phyloP scores from a whole-genome alignment of 2,329 filamentous ascomycete species.

The Teratosphaeria epicoccoides region DNA sequence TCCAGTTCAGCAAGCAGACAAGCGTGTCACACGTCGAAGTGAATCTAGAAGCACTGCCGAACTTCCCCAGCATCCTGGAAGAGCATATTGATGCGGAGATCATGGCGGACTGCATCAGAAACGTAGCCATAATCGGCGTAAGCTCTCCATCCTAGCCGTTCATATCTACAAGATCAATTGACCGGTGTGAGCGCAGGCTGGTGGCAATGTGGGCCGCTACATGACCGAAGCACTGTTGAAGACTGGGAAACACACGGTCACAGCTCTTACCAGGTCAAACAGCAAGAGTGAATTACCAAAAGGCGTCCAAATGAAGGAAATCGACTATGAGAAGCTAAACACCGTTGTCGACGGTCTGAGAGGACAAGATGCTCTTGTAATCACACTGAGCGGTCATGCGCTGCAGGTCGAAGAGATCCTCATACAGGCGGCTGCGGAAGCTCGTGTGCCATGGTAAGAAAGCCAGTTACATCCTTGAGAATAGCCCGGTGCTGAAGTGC shows the following conservation, averaged over 20 bases:
- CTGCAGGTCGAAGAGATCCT: conserved; percentile 18
- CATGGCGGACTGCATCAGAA: no score
- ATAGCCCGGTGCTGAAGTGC: no score
- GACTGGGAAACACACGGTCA: conserved; percentile 25
- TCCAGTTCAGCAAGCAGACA: no score
- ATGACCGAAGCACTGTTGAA: conserved; percentile 24
- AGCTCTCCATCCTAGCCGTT: no score
- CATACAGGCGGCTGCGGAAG: conserved; percentile 20
- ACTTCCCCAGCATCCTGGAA: no score
- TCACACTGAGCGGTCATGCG: conserved; percentile 20
- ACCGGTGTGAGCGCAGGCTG: conserved; percentile 13
- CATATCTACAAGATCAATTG: no score
- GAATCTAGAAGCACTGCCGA: no score
- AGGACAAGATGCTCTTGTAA: conserved; percentile 26
- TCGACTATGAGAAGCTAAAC: conserved; percentile 18
- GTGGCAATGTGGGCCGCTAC: conserved; percentile 24
- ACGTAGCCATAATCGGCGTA: no score
- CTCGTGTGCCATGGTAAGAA: conserved; percentile 19
- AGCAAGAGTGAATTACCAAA: conserved; percentile 29
- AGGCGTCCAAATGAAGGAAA: conserved; percentile 13
- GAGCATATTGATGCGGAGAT: no score
- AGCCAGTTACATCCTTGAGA: no score
- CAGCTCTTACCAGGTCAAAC: conserved; percentile 30
- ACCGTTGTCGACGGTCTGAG: conserved; percentile 18
- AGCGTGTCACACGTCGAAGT: no score